Base-by-base conservation (phyloP, 2,329 filamentous ascomycete genomes). In the Cercospora sp. region DNA sequence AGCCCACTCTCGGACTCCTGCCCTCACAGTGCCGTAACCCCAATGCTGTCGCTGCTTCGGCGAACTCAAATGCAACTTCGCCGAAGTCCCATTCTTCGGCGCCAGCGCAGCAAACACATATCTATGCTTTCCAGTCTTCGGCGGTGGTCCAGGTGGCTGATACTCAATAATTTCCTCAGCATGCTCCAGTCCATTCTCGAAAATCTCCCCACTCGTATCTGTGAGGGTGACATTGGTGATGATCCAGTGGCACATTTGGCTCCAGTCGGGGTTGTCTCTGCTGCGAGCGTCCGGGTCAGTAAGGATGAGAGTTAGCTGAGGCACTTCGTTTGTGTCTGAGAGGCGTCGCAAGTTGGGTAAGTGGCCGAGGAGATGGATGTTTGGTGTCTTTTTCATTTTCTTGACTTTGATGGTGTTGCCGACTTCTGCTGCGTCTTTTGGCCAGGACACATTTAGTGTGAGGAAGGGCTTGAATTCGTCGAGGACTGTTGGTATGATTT, bases 211-310 rank as follows among this genome's bases (percentile, higher is more conserved):
- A 30, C 60, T 65, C 31, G 36, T 65, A 20, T 66, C 60, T 2
- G 72, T 69, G 2, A 81, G 63, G 1, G 75, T 72, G 5, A 82
- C 72, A 28, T 79, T 78, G 8, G 81, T 76, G 0, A 78, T 78
- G 61, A 84, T 80, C 85, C 85, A 88, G 74, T 88, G 86, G 73
- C 85, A 88, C 77, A 88, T 84, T 69, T 88, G 84, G 20, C 80
- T 81, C 85, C 84, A 87, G 64, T 85, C 79, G 1, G 86, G 85
- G 68, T 88, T 75, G 1, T 83, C 77, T 53, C 82, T 82, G 8
- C 82, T 84, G 2, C 84, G 85, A n/a, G 86, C 86, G 75, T 88
- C 86, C 0, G 86, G 86, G 73, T 88, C 86, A 1, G 86, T 64
- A 36, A 64, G 62, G 20, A 82, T 80, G 61, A 88, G 69, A 3